These are phyloP conservation scores for Aureobasidium subglaciale DNA, from an alignment of 2,329 filamentous ascomycete genomes.

Conservation along the genomic window DNA sequence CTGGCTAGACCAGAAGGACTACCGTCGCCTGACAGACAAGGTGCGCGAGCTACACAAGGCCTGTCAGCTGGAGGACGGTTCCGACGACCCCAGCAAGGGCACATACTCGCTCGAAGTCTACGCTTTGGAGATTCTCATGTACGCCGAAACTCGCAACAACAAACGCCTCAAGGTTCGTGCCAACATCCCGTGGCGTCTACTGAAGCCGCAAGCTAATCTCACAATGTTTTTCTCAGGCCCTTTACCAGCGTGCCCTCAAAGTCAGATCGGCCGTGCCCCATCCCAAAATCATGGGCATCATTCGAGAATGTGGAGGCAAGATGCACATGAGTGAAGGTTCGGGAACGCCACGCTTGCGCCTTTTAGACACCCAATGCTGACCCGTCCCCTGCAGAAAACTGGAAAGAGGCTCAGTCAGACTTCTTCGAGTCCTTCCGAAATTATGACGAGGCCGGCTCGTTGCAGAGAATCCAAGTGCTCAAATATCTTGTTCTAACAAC, in stretches of 20 bases:
- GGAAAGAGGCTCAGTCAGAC: slow-evolving; percentile 93
- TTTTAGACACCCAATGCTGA: slow-evolving; percentile 19
- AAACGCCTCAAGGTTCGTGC: slow-evolving; percentile 73
- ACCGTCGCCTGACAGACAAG: slow-evolving; percentile 70
- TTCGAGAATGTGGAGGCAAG: slow-evolving; percentile 96
- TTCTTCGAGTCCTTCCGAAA: slow-evolving; percentile 99
- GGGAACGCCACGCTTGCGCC: slow-evolving; percentile 15
- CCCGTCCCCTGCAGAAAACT: slow-evolving; percentile 60
- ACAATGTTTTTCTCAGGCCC: slow-evolving; percentile 39
- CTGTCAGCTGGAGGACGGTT: slow-evolving; percentile 80
- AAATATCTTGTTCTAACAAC: slow-evolving; percentile 95
- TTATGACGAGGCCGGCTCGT: slow-evolving; percentile 94
- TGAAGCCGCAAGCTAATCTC: slow-evolving; percentile 14
- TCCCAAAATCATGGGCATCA: slow-evolving; percentile 98
- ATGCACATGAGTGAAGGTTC: slow-evolving; percentile 95
- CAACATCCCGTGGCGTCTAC: slow-evolving; percentile 2
- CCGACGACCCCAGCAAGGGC: slow-evolving; percentile 88
- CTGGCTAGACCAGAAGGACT: slow-evolving; percentile 86
- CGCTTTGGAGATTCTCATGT: slow-evolving; percentile 97
- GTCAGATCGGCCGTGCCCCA: slow-evolving; percentile 97
- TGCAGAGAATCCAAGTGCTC: slow-evolving; percentile 92
- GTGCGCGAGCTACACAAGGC: slow-evolving; percentile 81
- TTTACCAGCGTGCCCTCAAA: slow-evolving; percentile 85
- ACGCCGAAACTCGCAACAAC: slow-evolving; percentile 92
- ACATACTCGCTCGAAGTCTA: slow-evolving; percentile 95